Evolutionary conservation across 352 stramenopile species (phyloP).

Genomic region (Thraustochytrium sp.): DNA sequence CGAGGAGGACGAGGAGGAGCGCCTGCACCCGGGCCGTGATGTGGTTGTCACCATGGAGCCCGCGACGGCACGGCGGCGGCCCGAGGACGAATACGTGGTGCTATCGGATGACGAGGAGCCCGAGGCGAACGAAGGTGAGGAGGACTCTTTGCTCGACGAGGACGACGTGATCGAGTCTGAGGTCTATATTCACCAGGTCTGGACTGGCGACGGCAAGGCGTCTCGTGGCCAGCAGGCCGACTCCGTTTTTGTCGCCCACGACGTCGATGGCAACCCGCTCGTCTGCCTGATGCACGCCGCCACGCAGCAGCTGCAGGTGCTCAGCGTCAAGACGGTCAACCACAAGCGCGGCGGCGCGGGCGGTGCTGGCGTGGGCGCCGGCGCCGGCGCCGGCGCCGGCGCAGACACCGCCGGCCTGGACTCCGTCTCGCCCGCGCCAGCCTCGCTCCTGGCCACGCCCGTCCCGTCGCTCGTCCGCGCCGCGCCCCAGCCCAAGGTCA

Average conservation of each 20-base stretch:
- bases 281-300: slow-evolving; percentile 1
- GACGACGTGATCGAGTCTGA: slow-evolving; percentile 36
- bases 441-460: slow-evolving; percentile 8
- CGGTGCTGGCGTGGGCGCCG: neutral
- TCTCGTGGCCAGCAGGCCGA: neutral
- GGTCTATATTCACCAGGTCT: slow-evolving; percentile 30
- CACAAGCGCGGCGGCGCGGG: neutral
- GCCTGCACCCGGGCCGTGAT: neutral
- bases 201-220: neutral
- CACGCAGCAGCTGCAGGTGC: neutral
- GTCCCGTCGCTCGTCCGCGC: neutral
- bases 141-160: neutral
- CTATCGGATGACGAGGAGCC: neutral
- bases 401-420: no score
- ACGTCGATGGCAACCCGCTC: neutral
- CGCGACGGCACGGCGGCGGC: no score
- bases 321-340: neutral
- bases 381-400: no score
- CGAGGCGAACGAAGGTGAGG: neutral
- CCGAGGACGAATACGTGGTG: neutral
- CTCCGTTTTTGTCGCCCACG: slow-evolving; percentile 20
- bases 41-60: neutral
- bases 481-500: neutral
- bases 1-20: neutral
- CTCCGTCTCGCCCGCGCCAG: neutral